Evolutionary conservation across 768 basidiomycete genomes (phyloP), one percentile per base, ranked within the genome.

Genomic region (Ramaria rubella): DNA sequence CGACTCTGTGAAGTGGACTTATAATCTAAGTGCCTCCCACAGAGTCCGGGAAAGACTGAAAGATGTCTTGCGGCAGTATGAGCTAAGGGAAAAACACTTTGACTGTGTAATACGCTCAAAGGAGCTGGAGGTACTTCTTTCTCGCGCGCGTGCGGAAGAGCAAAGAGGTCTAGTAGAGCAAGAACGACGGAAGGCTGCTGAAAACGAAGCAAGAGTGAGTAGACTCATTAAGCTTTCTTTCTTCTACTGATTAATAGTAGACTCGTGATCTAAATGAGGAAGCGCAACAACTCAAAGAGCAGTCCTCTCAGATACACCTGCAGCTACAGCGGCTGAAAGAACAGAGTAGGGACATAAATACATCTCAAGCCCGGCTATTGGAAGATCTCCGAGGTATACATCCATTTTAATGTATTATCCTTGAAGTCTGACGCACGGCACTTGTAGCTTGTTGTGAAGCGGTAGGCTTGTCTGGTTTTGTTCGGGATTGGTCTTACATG

Each of bases 101-200:
- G 91, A 93, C 72, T 91, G 89, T 61, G 86, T 94, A 27, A 85
- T 94, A 55, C 87, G 91, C 40, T 93, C 91, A 42, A 94, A 94
- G 70, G 91, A 94, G 69, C 79, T 94, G 23, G 91, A 94, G 67
- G 87, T 94, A 15, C 72, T 94, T 19, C 76, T 94, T 15, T 90
- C 91, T 48, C 82, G 90, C 30, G 91, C 91, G 42, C 84, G 90
- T 68, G 86, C 88, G 24, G 89, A 90, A 9, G 91, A 93, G 64
- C 88, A 91, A 68, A 87, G 86, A 68, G 86, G 90, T 62, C 75
- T 92, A 45, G 85, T 85, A 14, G 87, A 91, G 48, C 80, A 81
- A 50, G 88, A 91, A 38, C 61, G 65, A 38, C 46, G 49, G 69
- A 87, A 82, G 67, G 62, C 67, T 48, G 81, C 83, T 12, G 83